A percentile compares a stretch with the other conserved stretches of the same genome.
These are phyloP conservation scores for Gigaspora rosea DNA, from an alignment of 192 early-diverging fungal genomes.

Conservation along the genomic window DNA sequence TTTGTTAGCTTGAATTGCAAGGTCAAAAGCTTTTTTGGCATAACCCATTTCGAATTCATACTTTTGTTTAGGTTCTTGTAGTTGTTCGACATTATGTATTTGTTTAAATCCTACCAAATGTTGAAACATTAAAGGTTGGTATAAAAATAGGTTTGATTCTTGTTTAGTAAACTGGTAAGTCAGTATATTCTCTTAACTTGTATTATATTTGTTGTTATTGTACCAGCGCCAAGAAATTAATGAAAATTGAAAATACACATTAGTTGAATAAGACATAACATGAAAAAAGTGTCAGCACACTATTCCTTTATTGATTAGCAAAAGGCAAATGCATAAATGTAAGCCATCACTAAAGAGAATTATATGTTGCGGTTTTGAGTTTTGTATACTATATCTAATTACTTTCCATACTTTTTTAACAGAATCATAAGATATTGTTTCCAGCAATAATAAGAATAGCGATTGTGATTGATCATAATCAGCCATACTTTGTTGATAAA, in stretches of 20 bases:
- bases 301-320: not conserved
- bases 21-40: not conserved
- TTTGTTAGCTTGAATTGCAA: not conserved
- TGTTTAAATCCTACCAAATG: not conserved
- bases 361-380: not conserved
- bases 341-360: not conserved
- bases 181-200: not conserved
- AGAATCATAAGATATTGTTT: not conserved
- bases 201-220: constrained; percentile 7
- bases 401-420: not conserved
- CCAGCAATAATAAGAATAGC: not conserved
- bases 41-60: not conserved
- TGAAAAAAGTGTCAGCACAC: not conserved
- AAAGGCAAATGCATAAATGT: not conserved
- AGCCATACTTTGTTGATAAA: not conserved
- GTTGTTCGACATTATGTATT: not conserved
- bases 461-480: not conserved
- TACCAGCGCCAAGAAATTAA: not conserved
- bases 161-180: not conserved
- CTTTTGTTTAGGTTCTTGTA: constrained; percentile 2
- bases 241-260: not conserved
- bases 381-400: not conserved
- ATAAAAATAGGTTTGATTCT: not conserved
- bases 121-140: not conserved
- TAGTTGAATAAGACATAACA: not conserved